These are phyloP conservation scores for Talaromyces sp. DNA, from an alignment of 2,329 filamentous ascomycete genomes.

Conservation along the genomic window DNA sequence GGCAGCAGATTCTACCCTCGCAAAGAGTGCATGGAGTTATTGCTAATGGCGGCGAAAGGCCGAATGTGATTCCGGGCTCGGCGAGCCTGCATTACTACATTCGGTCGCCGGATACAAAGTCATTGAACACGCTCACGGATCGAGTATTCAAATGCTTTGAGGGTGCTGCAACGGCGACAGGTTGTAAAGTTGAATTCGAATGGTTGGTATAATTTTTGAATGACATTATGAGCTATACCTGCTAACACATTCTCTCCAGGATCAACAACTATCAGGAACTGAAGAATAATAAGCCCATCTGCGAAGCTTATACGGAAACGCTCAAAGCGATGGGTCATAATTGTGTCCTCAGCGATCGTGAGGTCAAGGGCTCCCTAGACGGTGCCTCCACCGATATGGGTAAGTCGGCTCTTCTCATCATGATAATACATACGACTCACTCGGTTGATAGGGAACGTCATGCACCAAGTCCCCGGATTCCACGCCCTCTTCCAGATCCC, in stretches of 20 bases:
- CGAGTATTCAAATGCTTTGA: conserved; percentile 36
- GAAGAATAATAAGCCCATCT: conserved; percentile 30
- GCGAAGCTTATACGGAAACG: conserved; percentile 28
- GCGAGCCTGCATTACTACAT: conserved; percentile 49
- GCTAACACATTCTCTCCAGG: conserved; percentile 20
- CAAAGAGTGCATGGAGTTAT: conserved; percentile 56
- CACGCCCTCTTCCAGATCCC: conserved; percentile 47
- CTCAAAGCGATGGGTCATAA: conserved; percentile 30
- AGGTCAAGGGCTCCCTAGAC: conserved; percentile 41
- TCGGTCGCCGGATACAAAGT: conserved; percentile 42
- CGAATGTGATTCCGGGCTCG: conserved; percentile 57
- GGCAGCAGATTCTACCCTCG: conserved; percentile 55
- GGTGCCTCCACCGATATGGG: conserved; percentile 19
- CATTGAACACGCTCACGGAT: conserved; percentile 34
- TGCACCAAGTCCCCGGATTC: conserved; percentile 43
- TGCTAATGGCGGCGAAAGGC: conserved; percentile 50
- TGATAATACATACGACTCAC: background rate
- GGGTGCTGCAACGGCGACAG: conserved; percentile 35
- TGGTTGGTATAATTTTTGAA: conserved; percentile 26
- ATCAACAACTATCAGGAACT: conserved; percentile 30
- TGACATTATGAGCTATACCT: background rate
- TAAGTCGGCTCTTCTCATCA: background rate
- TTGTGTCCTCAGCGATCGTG: conserved; percentile 18
- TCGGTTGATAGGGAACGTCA: conserved; percentile 38
- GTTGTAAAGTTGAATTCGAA: conserved; percentile 32